These are phyloP conservation scores for Colletotrichum australisinense DNA, from an alignment of 2,329 filamentous ascomycete species.

Conservation along the genomic window DNA sequence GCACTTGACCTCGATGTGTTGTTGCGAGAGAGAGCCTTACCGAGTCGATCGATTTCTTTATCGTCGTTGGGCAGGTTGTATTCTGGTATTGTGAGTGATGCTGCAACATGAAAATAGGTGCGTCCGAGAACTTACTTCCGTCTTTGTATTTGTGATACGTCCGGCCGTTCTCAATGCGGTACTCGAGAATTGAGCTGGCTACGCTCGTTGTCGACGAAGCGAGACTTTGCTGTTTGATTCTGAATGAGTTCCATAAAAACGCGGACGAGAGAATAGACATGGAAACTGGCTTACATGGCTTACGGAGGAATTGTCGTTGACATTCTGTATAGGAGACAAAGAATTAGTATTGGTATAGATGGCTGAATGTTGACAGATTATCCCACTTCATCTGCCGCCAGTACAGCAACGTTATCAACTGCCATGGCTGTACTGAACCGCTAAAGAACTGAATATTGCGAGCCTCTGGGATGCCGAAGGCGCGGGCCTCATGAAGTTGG, in stretches of 20 bases:
- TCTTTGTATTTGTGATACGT: constrained; percentile 47
- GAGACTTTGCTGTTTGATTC: neutral
- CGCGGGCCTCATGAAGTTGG: no score
- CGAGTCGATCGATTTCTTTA: neutral
- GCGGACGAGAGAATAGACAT: no score
- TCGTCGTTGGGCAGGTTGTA: constrained; percentile 12
- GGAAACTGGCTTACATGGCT: neutral
- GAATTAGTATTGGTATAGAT: no score
- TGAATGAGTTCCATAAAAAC: neutral
- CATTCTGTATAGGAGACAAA: neutral
- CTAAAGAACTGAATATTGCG: no score
- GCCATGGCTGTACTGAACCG: neutral
- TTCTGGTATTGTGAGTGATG: neutral
- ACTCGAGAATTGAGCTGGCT: neutral
- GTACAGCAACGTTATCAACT: neutral
- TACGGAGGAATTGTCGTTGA: neutral
- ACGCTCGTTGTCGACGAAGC: neutral
- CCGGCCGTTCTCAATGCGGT: constrained; percentile 46
- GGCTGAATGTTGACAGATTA: neutral
- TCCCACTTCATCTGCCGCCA: neutral
- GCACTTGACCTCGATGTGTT: no score
- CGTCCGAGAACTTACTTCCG: neutral
- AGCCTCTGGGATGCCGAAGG: no score
- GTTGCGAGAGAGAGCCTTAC: neutral
- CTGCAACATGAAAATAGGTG: no score